A percentile compares a stretch with the other conserved stretches of the same genome.
phyloP scores from a whole-genome alignment of 495 filamentous ascomycete species.

The Aspergillus conjunctus region DNA sequence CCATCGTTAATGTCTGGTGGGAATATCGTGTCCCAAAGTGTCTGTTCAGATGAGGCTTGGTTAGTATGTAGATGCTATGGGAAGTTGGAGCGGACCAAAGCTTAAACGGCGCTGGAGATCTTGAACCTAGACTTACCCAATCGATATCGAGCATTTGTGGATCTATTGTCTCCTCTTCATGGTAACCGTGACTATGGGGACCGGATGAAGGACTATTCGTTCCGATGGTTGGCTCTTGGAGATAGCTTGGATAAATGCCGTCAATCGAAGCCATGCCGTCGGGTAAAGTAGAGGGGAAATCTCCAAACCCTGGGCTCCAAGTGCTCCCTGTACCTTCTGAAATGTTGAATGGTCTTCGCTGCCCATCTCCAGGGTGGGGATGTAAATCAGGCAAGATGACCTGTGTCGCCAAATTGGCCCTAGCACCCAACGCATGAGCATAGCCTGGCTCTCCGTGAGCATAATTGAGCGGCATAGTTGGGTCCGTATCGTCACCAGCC shows the following conservation, averaged over 20 bases:
- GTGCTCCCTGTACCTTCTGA: background rate
- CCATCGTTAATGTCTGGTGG: background rate
- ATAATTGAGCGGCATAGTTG: constrained; percentile 2
- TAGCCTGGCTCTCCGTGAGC: constrained; percentile 6
- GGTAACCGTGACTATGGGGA: no score
- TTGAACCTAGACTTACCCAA: background rate
- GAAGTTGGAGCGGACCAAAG: no score
- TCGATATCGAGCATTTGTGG: constrained; percentile 9
- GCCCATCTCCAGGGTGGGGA: background rate
- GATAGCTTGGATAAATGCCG: no score
- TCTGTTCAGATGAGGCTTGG: background rate
- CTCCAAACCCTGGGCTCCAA: background rate
- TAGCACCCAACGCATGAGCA: no score
- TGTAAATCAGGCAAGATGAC: no score
- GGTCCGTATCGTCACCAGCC: constrained; percentile 5
- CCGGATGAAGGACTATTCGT: no score
- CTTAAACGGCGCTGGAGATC: no score
- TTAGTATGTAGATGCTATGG: no score
- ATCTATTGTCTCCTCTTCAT: no score
- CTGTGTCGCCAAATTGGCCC: no score
- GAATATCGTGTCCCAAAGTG: constrained; percentile 10
- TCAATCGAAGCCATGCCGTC: no score
- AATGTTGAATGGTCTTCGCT: background rate
- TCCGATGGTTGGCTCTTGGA: no score
- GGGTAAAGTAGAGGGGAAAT: background rate